phyloP scores from a whole-genome alignment of 2,329 filamentous ascomycete species.

The Clarireedia monteithiana region DNA sequence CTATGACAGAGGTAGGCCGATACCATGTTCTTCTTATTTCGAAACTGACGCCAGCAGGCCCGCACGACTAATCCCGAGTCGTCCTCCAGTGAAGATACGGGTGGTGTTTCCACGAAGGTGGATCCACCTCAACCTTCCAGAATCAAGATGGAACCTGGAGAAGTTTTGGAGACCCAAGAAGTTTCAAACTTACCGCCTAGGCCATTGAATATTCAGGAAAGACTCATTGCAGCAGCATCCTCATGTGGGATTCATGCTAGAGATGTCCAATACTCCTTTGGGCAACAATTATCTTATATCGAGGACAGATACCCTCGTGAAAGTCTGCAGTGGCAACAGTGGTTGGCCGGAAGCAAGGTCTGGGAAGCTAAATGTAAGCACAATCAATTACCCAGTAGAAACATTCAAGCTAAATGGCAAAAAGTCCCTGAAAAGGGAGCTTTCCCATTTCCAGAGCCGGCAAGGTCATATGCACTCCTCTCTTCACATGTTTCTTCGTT shows the following conservation, averaged over 20 bases:
- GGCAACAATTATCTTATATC: neutral
- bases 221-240: neutral
- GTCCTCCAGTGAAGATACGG: too few species aligned
- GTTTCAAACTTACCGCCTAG: too few species aligned
- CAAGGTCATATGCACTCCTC: neutral
- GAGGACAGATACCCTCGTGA: conserved; percentile 3
- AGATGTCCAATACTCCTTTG: neutral
- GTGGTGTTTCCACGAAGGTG: too few species aligned
- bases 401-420: neutral
- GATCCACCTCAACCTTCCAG: too few species aligned
- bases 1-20: too few species aligned
- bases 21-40: too few species aligned
- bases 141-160: too few species aligned
- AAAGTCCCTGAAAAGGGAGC: neutral
- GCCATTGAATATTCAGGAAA: neutral
- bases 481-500: neutral
- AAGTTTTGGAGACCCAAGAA: too few species aligned
- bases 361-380: conserved; percentile 11
- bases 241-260: neutral
- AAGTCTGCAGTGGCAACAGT: conserved; percentile 8
- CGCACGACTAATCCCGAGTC: too few species aligned
- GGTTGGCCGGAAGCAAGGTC: conserved; percentile 9
- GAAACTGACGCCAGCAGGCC: too few species aligned
- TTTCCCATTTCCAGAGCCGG: conserved; percentile 2
- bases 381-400: too few species aligned